phyloP scores from a whole-genome alignment of 2,329 filamentous ascomycete genomes.

The Colletotrichum acutatum region DNA sequence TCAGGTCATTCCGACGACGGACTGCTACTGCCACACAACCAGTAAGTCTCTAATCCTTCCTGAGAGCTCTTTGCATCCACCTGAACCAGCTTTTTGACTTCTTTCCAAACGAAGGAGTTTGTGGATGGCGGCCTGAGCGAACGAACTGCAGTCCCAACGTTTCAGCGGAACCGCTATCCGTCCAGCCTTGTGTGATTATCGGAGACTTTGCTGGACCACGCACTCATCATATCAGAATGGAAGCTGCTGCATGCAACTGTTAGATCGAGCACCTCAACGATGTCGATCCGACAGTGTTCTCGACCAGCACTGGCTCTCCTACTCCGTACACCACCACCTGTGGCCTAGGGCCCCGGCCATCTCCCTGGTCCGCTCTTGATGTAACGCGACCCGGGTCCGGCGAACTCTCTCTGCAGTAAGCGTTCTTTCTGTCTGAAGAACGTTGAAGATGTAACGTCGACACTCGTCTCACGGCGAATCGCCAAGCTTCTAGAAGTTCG shows the following conservation, averaged over 20 bases:
- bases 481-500: slow-evolving; percentile 27
- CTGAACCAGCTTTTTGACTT: slow-evolving; percentile 18
- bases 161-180: slow-evolving; percentile 21
- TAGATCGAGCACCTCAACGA: background rate
- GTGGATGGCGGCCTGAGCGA: slow-evolving; percentile 31
- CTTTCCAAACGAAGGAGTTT: slow-evolving; percentile 19
- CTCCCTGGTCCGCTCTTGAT: slow-evolving; percentile 10
- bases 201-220: background rate
- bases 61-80: slow-evolving; percentile 2
- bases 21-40: background rate
- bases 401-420: slow-evolving; percentile 4
- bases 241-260: background rate
- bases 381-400: slow-evolving; percentile 11
- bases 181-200: slow-evolving; percentile 1
- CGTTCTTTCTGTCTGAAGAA: slow-evolving; percentile 20
- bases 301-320: slow-evolving; percentile 1
- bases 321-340: background rate
- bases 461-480: slow-evolving; percentile 14
- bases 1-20: background rate
- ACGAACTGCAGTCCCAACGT: slow-evolving; percentile 27
- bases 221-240: background rate
- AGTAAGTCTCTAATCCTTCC: background rate
- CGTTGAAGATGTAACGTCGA: slow-evolving; percentile 7
- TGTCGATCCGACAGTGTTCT: slow-evolving; percentile 19
- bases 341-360: background rate